Evolutionary conservation across 2,329 filamentous ascomycete genomes (phyloP).

Genomic region (Trichoderma sp.): DNA sequence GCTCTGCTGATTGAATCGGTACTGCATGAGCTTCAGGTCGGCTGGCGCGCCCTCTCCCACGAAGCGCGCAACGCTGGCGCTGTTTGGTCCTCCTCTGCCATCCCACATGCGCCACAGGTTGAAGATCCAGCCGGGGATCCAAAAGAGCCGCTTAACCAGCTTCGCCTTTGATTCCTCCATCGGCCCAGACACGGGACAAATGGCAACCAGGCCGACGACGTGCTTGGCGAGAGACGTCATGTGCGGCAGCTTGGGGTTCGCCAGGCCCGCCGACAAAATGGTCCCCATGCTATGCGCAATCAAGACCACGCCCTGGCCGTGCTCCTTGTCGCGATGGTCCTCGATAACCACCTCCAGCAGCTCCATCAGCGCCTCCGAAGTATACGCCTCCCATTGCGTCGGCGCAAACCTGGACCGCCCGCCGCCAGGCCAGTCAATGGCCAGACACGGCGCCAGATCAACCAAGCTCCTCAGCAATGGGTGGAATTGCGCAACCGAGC

Average conservation of each 20-base stretch:
- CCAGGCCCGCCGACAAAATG: slow-evolving; percentile 73
- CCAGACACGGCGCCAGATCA: slow-evolving; percentile 78
- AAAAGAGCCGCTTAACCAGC: slow-evolving; percentile 61
- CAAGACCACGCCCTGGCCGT: slow-evolving; percentile 73
- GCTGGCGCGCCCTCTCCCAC: slow-evolving; percentile 68
- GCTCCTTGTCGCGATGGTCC: slow-evolving; percentile 67
- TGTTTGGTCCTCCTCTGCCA: slow-evolving; percentile 74
- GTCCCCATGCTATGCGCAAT: slow-evolving; percentile 92
- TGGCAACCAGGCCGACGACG: slow-evolving; percentile 75
- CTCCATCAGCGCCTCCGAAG: slow-evolving; percentile 72
- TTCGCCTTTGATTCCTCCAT: slow-evolving; percentile 51
- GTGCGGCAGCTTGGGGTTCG: slow-evolving; percentile 51
- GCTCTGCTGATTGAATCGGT: slow-evolving; percentile 81
- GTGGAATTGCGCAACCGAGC: slow-evolving; percentile 86
- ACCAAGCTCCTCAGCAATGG: slow-evolving; percentile 79
- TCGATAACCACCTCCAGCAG: slow-evolving; percentile 77
- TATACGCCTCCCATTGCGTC: slow-evolving; percentile 76
- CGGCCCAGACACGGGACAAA: slow-evolving; percentile 76
- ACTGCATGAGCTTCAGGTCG: slow-evolving; percentile 68
- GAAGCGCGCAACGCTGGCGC: slow-evolving; percentile 78
- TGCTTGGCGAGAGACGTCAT: slow-evolving; percentile 59
- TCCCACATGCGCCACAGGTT: slow-evolving; percentile 79
- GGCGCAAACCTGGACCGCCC: slow-evolving; percentile 78
- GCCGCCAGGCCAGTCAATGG: slow-evolving; percentile 89
- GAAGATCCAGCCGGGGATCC: slow-evolving; percentile 73